phyloP scores from a whole-genome alignment of 2,329 filamentous ascomycete species.

The Diaporthe sp. region DNA sequence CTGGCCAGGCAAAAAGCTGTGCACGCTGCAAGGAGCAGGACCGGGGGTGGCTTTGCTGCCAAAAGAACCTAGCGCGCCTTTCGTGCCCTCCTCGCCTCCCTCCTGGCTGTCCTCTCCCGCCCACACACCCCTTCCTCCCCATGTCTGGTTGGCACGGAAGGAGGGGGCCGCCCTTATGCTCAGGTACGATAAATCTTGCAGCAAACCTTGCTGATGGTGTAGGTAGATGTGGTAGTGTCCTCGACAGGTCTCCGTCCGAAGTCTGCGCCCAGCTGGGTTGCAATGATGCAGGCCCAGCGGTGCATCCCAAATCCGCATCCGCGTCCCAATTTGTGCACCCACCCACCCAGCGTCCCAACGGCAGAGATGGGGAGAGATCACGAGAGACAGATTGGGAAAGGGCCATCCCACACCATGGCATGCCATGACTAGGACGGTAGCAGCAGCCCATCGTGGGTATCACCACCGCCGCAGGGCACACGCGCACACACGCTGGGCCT shows the following conservation, averaged over 20 bases:
- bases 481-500: neutral
- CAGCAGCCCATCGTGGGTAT: conserved; percentile 12
- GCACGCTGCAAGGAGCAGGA: conserved; percentile 4
- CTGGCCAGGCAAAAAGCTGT: conserved; percentile 2
- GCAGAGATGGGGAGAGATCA: conserved; percentile 22
- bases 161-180: conserved; percentile 28
- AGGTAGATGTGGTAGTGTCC: conserved; percentile 26
- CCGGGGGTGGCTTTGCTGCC: conserved; percentile 37
- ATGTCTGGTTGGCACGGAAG: conserved; percentile 22
- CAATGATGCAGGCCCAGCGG: conserved; percentile 35
- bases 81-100: neutral
- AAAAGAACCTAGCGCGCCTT: conserved; percentile 25
- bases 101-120: neutral
- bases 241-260: conserved; percentile 30
- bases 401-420: neutral
- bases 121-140: neutral
- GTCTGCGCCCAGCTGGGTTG: conserved; percentile 31
- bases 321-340: conserved; percentile 25
- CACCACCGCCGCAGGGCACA: conserved; percentile 10
- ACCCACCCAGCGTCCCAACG: conserved; percentile 21
- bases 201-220: conserved; percentile 12
- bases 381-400: conserved; percentile 29
- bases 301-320: conserved; percentile 31
- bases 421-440: conserved; percentile 28
- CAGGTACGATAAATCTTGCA: conserved; percentile 21